phyloP scores from a whole-genome alignment of 441 rosid genomes.

The Monsonia emarginata region DNA sequence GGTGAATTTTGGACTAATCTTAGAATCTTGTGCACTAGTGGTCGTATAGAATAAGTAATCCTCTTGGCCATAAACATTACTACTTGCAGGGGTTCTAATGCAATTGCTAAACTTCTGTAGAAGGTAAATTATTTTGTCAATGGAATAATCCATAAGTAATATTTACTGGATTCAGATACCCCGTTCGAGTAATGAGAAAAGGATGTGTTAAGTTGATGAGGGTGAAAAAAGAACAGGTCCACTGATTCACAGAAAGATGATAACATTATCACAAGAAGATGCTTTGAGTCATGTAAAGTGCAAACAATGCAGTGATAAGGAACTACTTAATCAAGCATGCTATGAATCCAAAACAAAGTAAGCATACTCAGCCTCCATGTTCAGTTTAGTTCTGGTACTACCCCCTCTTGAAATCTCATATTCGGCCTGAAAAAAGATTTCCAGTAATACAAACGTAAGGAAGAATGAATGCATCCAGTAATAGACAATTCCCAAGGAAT shows the following conservation, averaged over 20 bases:
- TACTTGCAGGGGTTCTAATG: background rate
- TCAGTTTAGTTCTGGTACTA: slow-evolving; percentile 64
- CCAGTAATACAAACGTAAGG: slow-evolving; percentile 13
- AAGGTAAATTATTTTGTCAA: background rate
- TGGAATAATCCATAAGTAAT: background rate
- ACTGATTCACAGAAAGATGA: background rate
- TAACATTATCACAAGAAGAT: background rate
- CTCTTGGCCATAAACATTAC: background rate
- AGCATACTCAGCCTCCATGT: slow-evolving; percentile 65
- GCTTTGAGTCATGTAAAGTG: slow-evolving; percentile 1
- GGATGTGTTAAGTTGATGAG: background rate
- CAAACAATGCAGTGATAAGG: background rate
- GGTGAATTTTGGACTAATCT: background rate
- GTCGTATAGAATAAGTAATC: background rate
- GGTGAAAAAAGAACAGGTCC: background rate
- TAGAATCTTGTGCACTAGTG: background rate
- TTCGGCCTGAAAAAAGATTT: slow-evolving; percentile 48
- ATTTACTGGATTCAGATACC: background rate
- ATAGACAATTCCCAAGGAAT: background rate
- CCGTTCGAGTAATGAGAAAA: background rate
- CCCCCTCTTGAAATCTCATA: slow-evolving; percentile 53
- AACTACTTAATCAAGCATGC: slow-evolving; percentile 11
- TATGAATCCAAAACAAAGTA: slow-evolving; percentile 15
- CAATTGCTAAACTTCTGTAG: background rate
- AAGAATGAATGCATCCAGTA: slow-evolving; percentile 6